Evolutionary conservation across 805 yeast species (phyloP).

Genomic region (Saturnispora sekii): DNA sequence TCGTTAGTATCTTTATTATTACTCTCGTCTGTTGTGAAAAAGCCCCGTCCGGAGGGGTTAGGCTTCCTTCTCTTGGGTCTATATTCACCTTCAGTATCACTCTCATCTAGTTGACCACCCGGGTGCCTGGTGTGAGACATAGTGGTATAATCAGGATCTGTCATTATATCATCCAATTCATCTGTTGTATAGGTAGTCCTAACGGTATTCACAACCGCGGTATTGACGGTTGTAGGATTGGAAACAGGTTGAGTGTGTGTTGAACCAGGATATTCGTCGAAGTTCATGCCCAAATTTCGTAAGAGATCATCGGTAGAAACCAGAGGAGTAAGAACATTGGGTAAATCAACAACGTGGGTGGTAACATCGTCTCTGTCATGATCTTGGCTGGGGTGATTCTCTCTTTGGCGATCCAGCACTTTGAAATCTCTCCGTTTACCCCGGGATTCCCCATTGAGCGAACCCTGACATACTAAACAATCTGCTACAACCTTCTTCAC

Average conservation of each 20-base stretch:
- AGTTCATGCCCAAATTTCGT: slow-evolving; percentile 7
- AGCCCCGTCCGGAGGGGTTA: not conserved
- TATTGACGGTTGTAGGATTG: not conserved
- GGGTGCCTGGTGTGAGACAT: not conserved
- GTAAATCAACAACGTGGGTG: slow-evolving; percentile 1
- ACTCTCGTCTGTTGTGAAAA: not conserved
- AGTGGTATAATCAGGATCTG: slow-evolving; percentile 4
- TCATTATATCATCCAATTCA: slow-evolving; percentile 6
- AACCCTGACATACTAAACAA: slow-evolving; percentile 64
- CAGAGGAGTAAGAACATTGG: slow-evolving; percentile 6
- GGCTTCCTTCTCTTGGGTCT: not conserved
- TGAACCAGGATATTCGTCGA: slow-evolving; percentile 3
- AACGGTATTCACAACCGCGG: slow-evolving; percentile 1
- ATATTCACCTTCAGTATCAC: slow-evolving; percentile 3
- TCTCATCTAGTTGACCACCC: not conserved
- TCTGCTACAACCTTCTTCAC: slow-evolving; percentile 69
- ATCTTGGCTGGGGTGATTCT: not conserved
- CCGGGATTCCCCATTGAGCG: not conserved
- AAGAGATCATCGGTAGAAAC: slow-evolving; percentile 7
- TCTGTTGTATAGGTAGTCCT: slow-evolving; percentile 2
- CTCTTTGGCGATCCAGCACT: not conserved
- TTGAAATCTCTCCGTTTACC: slow-evolving; percentile 2
- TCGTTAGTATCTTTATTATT: not conserved
- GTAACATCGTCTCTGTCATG: not conserved
- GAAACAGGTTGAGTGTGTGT: slow-evolving; percentile 1